These are phyloP conservation scores for Wickerhamiella occidentalis DNA, from an alignment of 805 yeast genomes.

Conservation along the genomic window DNA sequence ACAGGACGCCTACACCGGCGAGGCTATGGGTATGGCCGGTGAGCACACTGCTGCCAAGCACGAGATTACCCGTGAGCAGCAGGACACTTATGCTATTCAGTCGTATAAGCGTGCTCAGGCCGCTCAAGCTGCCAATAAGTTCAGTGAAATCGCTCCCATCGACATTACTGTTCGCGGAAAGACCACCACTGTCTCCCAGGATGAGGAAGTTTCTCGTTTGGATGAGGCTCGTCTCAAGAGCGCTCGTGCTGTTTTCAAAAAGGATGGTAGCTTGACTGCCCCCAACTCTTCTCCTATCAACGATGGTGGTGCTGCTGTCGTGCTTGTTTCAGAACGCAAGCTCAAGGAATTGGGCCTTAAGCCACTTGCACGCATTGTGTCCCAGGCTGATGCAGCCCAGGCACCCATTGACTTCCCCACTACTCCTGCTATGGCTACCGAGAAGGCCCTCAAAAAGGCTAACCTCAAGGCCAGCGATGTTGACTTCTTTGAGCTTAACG, in stretches of 20 bases:
- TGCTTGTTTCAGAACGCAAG: constrained; percentile 74
- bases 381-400: constrained; percentile 99
- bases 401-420: constrained; percentile 91
- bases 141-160: constrained; percentile 75
- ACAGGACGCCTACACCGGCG: constrained; percentile 76
- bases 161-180: constrained; percentile 80
- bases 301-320: constrained; percentile 96
- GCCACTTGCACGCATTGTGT: constrained; percentile 79
- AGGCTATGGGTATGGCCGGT: constrained; percentile 94
- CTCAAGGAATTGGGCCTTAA: constrained; percentile 72
- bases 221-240: constrained; percentile 62
- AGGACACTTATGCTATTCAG: constrained; percentile 74
- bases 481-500: constrained; percentile 91
- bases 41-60: constrained; percentile 90
- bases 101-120: constrained; percentile 78
- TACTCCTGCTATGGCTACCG: constrained; percentile 89
- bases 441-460: constrained; percentile 90
- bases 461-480: constrained; percentile 50
- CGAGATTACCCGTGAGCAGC: constrained; percentile 64
- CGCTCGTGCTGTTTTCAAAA: constrained; percentile 91
- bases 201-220: constrained; percentile 74
- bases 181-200: constrained; percentile 57
- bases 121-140: constrained; percentile 75
- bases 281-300: constrained; percentile 93
- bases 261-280: constrained; percentile 94